Evolutionary conservation across 1,139 yeast genomes (phyloP).

Genomic region (Entelexis paramagnoliae): DNA sequence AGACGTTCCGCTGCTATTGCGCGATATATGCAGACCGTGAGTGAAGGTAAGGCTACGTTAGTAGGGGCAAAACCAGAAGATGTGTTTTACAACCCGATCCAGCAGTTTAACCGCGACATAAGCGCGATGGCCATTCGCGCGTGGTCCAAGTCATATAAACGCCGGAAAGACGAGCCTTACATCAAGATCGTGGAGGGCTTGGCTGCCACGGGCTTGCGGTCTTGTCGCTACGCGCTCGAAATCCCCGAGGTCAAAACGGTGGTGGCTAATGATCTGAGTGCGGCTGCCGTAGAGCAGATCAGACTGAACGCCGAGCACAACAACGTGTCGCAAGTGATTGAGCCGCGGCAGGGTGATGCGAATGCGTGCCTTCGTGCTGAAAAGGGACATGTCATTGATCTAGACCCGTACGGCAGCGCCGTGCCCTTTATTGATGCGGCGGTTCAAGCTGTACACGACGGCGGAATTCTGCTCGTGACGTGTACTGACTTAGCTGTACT

Average conservation of each 20-base stretch:
- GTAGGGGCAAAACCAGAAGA: constrained; percentile 66
- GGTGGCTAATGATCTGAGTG: constrained; percentile 79
- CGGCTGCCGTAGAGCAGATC: constrained; percentile 80
- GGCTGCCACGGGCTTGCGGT: constrained; percentile 90
- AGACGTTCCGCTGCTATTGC: not conserved
- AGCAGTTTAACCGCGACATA: constrained; percentile 88
- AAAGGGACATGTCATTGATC: constrained; percentile 68
- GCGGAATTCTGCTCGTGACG: constrained; percentile 76
- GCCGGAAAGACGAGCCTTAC: constrained; percentile 32
- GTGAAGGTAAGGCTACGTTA: constrained; percentile 75
- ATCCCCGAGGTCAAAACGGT: constrained; percentile 61
- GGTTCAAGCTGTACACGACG: constrained; percentile 65
- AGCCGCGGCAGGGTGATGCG: constrained; percentile 77
- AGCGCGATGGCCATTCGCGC: constrained; percentile 79
- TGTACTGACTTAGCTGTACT: constrained; percentile 94
- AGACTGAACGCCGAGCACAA: constrained; percentile 60
- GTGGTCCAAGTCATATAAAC: constrained; percentile 53
- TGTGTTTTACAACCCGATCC: constrained; percentile 92
- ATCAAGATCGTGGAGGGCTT: constrained; percentile 76
- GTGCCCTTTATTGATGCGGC: constrained; percentile 92
- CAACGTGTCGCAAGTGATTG: constrained; percentile 44
- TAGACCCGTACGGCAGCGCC: constrained; percentile 97
- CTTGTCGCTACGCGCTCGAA: constrained; percentile 86
- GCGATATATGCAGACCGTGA: constrained; percentile 31
- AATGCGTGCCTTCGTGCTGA: constrained; percentile 61